phyloP scores from a whole-genome alignment of 805 yeast genomes.

The Teunomyces panamensis region DNA sequence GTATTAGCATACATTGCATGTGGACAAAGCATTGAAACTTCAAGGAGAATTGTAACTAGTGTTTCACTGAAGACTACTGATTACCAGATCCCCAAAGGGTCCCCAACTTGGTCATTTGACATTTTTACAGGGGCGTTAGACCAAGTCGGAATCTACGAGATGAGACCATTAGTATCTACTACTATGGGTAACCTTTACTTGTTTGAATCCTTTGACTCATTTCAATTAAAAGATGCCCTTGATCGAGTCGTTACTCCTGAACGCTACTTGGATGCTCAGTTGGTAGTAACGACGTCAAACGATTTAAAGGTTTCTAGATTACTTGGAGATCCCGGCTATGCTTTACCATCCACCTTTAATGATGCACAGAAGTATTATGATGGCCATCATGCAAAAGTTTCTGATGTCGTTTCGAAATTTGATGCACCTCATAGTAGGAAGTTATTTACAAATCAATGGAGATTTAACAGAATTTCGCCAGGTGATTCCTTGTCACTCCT shows the following conservation, averaged over 20 bases:
- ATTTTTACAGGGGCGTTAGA: conserved; percentile 38
- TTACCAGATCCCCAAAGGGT: conserved; percentile 10
- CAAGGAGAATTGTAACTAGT: conserved; percentile 13
- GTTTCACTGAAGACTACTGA: conserved; percentile 22
- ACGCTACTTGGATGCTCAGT: conserved; percentile 9
- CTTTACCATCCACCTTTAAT: conserved; percentile 31
- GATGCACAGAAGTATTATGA: conserved; percentile 16
- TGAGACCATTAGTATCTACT: conserved; percentile 30
- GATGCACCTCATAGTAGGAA: conserved; percentile 30
- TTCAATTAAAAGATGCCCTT: conserved; percentile 16
- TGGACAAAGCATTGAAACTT: conserved; percentile 23
- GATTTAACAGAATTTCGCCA: conserved; percentile 19
- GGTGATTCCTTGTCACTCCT: conserved; percentile 26
- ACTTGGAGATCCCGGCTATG: conserved; percentile 28
- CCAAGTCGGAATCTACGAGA: conserved; percentile 43
- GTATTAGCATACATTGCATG: conserved; percentile 25
- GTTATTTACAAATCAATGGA: conserved; percentile 40
- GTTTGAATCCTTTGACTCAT: conserved; percentile 26
- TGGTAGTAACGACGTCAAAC: conserved; percentile 30
- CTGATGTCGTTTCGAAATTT: conserved; percentile 30
- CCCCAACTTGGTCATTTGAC: conserved; percentile 29
- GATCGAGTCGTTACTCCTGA: not conserved
- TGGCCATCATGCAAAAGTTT: conserved; percentile 27
- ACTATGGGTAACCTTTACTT: conserved; percentile 34
- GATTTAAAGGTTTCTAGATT: conserved; percentile 31